Evolutionary conservation across 768 basidiomycete species (phyloP), one percentile per base, ranked within the genome.

Genomic region (Mycena rosella): DNA sequence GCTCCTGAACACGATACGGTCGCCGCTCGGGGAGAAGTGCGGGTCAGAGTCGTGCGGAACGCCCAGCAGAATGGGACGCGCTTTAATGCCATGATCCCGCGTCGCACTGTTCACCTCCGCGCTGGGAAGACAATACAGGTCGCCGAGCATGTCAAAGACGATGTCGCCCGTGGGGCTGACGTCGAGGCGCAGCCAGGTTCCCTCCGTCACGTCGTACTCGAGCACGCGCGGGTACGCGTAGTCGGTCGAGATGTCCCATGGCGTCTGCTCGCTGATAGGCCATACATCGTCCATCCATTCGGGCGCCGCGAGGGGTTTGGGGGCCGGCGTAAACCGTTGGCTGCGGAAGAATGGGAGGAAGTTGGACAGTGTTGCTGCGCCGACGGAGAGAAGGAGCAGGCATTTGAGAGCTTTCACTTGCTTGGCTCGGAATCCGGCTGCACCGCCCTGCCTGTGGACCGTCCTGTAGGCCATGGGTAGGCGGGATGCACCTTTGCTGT

Each of bases 221-320:
- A 92, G 79, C 22, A 77, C 78, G n/a, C 91, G 87, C 1, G 90
- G 88, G 77, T 88, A 86, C n/a, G 87, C 83, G 70, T 86, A 92
- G 79, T 92, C 89, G 24, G 90, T 91, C 24, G 91, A 92, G 67
- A 93, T 92, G 73, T 93, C 91, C 90, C 91, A 93, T 42, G 83
- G 82, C 2, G 83, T 85, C 63, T 83, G 86, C 30, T 81, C 78
- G 36, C 90, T 89, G 27, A 91, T 76, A 24, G 91, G 91, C 82
- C 87, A 93, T 29, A 88, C 73, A 20, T 68, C 29, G 73, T 86
- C 85, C 64, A 81, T 62, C 83, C 83, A 85, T 73, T 83, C 79
- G 14, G 75, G 73, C 1, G 79, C 79, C 2, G 81, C 27, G 78
- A 55, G 52, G 11, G 55, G 63, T 60, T 55, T 67, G n/a, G 53